phyloP scores from a whole-genome alignment of 805 yeast species.

The Candida sakaeoensis region DNA sequence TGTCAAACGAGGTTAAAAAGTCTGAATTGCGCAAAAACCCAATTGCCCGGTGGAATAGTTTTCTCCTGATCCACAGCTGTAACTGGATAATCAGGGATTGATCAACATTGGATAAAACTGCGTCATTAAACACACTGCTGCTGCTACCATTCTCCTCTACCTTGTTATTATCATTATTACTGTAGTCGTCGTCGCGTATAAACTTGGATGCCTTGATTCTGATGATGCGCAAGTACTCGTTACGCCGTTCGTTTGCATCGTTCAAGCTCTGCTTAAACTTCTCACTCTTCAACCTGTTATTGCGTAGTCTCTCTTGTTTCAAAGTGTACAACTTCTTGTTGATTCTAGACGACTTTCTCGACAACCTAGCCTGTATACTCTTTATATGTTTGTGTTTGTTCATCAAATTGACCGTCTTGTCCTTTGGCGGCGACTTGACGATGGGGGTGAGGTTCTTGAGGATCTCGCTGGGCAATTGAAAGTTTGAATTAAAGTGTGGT shows the following conservation, averaged over 20 bases:
- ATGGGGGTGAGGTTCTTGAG: conserved; percentile 9
- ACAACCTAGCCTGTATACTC: conserved; percentile 3
- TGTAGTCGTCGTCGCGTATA: conserved; percentile 2
- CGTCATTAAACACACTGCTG: too few species aligned
- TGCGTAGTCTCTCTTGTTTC: conserved; percentile 2
- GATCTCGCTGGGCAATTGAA: conserved; percentile 7
- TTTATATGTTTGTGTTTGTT: conserved; percentile 5
- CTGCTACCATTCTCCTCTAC: too few species aligned
- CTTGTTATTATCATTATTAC: neutral
- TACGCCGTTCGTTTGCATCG: conserved; percentile 7
- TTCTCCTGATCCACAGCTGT: neutral
- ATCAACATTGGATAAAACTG: neutral
- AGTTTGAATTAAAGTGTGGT: conserved; percentile 2
- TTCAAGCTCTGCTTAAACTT: conserved; percentile 1
- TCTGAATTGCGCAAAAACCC: neutral
- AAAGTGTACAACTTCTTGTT: neutral
- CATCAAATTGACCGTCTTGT: neutral
- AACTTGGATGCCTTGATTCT: conserved; percentile 5
- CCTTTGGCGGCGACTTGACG: neutral
- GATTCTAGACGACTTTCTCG: neutral
- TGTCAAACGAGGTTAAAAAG: conserved; percentile 7
- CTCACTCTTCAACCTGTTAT: neutral
- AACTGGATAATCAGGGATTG: neutral
- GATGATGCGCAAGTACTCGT: conserved; percentile 7
- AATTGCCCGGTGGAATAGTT: conserved; percentile 2